These are phyloP conservation scores for Candida palmyrensis DNA, from an alignment of 805 yeast genomes.

Conservation along the genomic window DNA sequence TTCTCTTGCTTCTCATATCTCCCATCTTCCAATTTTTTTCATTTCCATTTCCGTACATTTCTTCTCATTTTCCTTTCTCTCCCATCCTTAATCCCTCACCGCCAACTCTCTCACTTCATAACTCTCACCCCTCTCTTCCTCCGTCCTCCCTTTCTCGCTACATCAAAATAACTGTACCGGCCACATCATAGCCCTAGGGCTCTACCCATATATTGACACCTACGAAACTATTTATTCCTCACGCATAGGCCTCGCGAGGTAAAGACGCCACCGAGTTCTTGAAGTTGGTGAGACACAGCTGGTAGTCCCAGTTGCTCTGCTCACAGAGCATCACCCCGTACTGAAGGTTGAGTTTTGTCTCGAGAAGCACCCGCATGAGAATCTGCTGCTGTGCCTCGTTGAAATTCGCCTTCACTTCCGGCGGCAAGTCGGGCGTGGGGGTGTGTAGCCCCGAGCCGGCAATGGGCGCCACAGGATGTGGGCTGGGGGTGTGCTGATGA, in stretches of 20 bases:
- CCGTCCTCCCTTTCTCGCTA: too few relatives aligned
- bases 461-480: constrained; percentile 12
- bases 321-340: constrained; percentile 80
- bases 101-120: too few relatives aligned
- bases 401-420: constrained; percentile 49
- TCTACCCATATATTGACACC: too few relatives aligned
- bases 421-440: constrained; percentile 42
- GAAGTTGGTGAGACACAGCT: constrained; percentile 64
- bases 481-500: constrained; percentile 9
- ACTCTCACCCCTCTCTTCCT: too few relatives aligned
- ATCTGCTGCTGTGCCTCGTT: constrained; percentile 57
- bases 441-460: constrained; percentile 8
- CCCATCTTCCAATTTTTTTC: too few relatives aligned
- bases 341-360: constrained; percentile 73
- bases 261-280: constrained; percentile 54
- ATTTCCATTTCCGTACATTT: too few relatives aligned
- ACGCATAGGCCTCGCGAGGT: constrained; percentile 36
- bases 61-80: too few relatives aligned
- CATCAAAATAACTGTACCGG: too few relatives aligned
- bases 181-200: too few relatives aligned
- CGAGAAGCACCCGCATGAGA: constrained; percentile 57
- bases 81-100: too few relatives aligned
- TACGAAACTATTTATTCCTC: not conserved
- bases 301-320: constrained; percentile 82
- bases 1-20: too few relatives aligned